A percentile compares a stretch with the other conserved stretches of the same genome.
Conservation (phyloP, 768 basidiomycete species). For the Tricholomella constricta region DNA sequence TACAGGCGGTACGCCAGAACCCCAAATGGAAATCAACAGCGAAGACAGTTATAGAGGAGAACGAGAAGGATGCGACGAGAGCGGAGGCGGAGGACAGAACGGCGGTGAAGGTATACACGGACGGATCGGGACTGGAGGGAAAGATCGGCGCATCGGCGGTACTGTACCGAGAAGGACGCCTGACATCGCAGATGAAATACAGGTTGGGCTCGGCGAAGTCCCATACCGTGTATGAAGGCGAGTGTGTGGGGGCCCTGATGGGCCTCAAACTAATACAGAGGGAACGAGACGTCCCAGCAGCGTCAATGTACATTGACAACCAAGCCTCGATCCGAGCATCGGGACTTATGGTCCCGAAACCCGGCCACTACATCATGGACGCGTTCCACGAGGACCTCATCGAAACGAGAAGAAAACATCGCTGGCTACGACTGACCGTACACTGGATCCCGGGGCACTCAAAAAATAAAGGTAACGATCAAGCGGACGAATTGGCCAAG, state of each 20-base stretch:
- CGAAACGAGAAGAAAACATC: not conserved
- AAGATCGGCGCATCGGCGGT: conserved; percentile 17
- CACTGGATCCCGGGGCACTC: conserved; percentile 7
- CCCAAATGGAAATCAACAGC: not conserved
- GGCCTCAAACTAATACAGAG: not conserved
- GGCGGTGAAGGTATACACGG: conserved; percentile 15
- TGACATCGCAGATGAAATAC: not conserved
- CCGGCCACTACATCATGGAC: too few species aligned
- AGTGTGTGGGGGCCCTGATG: conserved; percentile 5
- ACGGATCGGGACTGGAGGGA: conserved; percentile 15
- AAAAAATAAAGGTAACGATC: not conserved
- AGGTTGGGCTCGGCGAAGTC: conserved; percentile 2
- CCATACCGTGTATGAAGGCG: conserved; percentile 15
- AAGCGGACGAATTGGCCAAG: conserved; percentile 4
- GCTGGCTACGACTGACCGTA: not conserved
- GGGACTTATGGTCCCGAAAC: too few species aligned
- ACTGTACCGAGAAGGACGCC: conserved; percentile 3
- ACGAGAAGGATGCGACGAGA: conserved; percentile 1
- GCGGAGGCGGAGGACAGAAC: conserved; percentile 1
- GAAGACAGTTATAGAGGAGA: not conserved
- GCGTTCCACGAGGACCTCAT: too few species aligned
- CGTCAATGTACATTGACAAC: too few species aligned
- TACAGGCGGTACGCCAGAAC: not conserved
- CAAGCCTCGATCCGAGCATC: too few species aligned
- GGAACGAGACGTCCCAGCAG: not conserved